phyloP scores from a whole-genome alignment of 2,329 filamentous ascomycete genomes.

The Aureobasidium musti region DNA sequence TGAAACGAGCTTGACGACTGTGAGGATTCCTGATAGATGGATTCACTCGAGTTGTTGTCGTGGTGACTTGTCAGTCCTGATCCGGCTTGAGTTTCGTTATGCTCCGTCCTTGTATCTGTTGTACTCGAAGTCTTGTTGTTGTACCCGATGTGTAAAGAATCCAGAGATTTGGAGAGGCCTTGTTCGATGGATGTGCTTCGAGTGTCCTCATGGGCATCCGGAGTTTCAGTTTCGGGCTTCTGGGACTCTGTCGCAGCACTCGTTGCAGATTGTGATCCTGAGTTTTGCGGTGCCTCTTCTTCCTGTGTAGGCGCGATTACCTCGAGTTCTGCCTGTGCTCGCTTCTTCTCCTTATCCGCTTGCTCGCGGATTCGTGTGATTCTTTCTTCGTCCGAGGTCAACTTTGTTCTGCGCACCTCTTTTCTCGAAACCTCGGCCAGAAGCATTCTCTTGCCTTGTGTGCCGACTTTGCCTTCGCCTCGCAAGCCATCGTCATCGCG shows the following conservation, averaged over 20 bases:
- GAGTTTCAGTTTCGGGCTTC: not conserved
- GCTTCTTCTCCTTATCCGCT: slow-evolving; percentile 32
- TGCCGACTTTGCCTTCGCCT: slow-evolving; percentile 34
- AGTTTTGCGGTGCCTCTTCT: not conserved
- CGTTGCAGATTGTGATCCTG: not conserved
- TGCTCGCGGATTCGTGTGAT: slow-evolving; percentile 35
- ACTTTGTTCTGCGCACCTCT: slow-evolving; percentile 36
- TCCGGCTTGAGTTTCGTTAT: not conserved
- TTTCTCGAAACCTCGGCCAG: slow-evolving; percentile 39
- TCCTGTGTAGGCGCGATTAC: not conserved
- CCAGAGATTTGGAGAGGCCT: slow-evolving; percentile 5
- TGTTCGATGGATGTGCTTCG: not conserved
- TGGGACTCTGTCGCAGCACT: not conserved
- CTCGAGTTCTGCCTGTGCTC: slow-evolving; percentile 19
- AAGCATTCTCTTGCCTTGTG: slow-evolving; percentile 37
- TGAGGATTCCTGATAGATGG: not conserved
- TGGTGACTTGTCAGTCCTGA: not conserved
- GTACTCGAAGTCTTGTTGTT: not conserved
- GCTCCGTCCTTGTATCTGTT: not conserved
- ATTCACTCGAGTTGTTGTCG: not conserved
- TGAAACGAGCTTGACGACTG: slow-evolving; percentile 14
- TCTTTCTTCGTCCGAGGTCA: slow-evolving; percentile 36
- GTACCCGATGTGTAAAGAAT: not conserved
- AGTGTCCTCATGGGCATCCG: not conserved
- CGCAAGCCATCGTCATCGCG: slow-evolving; percentile 49